A percentile compares a stretch with the other conserved stretches of the same genome.
These are phyloP conservation scores for Russula sp. DNA, from an alignment of 768 basidiomycete species.

Conservation along the genomic window DNA sequence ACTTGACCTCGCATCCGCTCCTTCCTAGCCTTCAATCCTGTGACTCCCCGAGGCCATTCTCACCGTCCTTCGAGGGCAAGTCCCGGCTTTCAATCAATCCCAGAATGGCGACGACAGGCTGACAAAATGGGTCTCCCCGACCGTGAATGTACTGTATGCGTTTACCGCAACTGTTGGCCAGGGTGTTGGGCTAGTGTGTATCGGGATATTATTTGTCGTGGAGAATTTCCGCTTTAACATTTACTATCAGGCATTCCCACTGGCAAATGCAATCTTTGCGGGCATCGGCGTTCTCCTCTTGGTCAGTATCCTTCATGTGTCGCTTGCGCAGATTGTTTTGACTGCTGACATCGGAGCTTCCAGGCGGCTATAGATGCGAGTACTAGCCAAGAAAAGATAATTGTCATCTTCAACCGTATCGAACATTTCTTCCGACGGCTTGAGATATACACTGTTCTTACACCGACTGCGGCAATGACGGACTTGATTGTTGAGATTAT, in stretches of 20 bases:
- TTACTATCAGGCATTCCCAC: not conserved
- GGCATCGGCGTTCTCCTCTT: slow-evolving; percentile 1
- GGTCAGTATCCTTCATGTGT: not conserved
- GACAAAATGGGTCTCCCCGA: slow-evolving; percentile 5
- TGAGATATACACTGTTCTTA: not conserved
- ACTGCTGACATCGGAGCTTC: not conserved
- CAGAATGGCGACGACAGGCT: not conserved
- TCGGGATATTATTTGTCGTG: not conserved
- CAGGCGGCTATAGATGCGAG: slow-evolving; percentile 2
- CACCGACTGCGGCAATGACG: not conserved
- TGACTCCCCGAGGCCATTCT: not conserved
- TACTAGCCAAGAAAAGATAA: not conserved
- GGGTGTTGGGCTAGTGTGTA: not conserved
- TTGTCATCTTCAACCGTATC: not conserved
- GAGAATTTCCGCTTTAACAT: not conserved
- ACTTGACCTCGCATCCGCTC: not conserved
- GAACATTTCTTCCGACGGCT: not conserved
- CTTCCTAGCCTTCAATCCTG: not conserved
- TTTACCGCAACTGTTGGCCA: not conserved
- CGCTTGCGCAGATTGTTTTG: not conserved
- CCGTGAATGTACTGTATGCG: not conserved
- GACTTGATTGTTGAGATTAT: not conserved
- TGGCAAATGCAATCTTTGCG: not conserved
- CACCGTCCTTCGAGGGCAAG: not conserved
- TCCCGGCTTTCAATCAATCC: not conserved